A percentile compares a stretch with the other conserved stretches of the same genome.
phyloP scores from a whole-genome alignment of 139 green algal species.

The Diplosphaera chodatii region DNA sequence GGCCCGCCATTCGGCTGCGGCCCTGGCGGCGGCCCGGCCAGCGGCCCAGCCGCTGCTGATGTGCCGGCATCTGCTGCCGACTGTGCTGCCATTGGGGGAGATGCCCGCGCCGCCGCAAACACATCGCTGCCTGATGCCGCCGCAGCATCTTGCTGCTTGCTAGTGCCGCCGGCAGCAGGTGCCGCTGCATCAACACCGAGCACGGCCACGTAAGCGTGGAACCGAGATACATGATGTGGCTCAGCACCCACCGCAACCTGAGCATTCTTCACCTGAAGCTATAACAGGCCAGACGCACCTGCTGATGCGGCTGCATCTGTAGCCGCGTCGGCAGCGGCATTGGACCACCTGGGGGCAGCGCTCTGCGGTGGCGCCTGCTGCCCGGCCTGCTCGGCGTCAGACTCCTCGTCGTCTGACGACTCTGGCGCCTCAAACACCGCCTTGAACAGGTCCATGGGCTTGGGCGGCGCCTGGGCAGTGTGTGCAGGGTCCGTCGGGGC shows the following conservation, averaged over 20 bases:
- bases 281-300: too few species aligned
- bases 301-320: too few species aligned
- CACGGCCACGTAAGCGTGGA: too few species aligned
- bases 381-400: constrained; percentile 24
- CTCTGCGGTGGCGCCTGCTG: constrained; percentile 5
- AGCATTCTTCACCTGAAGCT: too few species aligned
- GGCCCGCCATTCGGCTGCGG: neutral
- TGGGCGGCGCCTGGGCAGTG: constrained; percentile 17
- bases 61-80: neutral
- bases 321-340: neutral
- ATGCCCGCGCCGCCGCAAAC: constrained; percentile 3
- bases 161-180: too few species aligned
- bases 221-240: too few species aligned
- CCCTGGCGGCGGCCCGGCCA: neutral
- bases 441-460: constrained; percentile 76
- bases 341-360: neutral
- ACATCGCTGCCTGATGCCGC: too few species aligned
- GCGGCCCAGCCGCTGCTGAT: neutral
- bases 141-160: too few species aligned
- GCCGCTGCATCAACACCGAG: too few species aligned
- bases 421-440: constrained; percentile 73
- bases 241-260: too few species aligned
- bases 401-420: constrained; percentile 42
- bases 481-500: neutral
- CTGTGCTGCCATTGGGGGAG: neutral